Evolutionary conservation across 2,329 filamentous ascomycete genomes (phyloP), one percentile per base, ranked within the genome.

Genomic region (Rugonectria rugulosa): DNA sequence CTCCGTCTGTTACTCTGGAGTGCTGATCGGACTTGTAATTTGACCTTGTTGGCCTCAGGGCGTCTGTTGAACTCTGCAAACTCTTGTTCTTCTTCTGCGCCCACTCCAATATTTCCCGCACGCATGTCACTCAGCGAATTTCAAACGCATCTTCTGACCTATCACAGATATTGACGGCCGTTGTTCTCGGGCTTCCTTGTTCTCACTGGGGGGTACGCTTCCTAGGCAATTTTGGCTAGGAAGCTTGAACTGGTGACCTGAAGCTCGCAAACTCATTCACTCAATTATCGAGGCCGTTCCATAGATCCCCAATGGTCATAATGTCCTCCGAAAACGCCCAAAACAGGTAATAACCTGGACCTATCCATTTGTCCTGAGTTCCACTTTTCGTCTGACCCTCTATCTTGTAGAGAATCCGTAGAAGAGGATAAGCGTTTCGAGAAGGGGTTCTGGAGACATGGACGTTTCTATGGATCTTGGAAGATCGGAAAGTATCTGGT

Each of bases 401-500:
- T 15, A 23, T 38, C 32, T 40, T 45, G 41, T 36, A 69, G 68
- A 54, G 26, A 57, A 38, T 46, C 57, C 6, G 63, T 62, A 37
- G 40, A 57, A 15, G 57, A 60, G 34, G 55, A 56, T 40, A 63
- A 59, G 24, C 53, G 61, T 41, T 59, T 68, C 9, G 48, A 68
- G 26, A 64, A 67, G 50, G 72, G 72, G 2, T 70, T 65, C 52
- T 74, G 72, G 66, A 88, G 90, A 70, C 88, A 92, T 73, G 88
- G 85, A 17, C 83, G 90, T 49, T 79, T 79, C 59, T 94, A 91
- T 70, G 87, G 90, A 69, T 83, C 81, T 20, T 91, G 81, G 72
- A 82, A 83, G 60, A 82, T 78, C 64, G 88, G 87, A 49, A 85
- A 88, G 64, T 94, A 94, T 72, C 80, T 91, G 74, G 85, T 89